Evolutionary conservation across 2,329 filamentous ascomycete species (phyloP), one percentile per base, ranked within the genome.

Genomic region (Thelonectria discophora): DNA sequence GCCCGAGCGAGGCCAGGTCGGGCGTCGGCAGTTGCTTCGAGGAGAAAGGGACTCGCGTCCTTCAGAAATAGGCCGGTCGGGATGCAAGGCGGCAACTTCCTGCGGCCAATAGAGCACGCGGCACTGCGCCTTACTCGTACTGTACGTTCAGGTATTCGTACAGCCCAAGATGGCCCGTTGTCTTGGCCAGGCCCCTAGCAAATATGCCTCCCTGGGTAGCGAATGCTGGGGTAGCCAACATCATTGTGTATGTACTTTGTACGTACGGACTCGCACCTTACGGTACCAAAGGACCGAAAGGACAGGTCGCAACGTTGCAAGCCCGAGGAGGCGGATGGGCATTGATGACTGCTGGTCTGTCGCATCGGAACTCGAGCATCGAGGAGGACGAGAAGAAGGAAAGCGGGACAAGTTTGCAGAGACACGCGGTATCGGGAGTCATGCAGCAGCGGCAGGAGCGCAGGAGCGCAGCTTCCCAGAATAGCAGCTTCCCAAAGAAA

Each of bases 1-100:
- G 54, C 39, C 47, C 21, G 45, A 40, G 11, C 20, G 47, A 55
- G 43, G 34, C 51, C 18, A 51, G 27, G 20, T 27, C 46, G 47
- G 58, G 11, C 52, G 34, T 39, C 40, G 52, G 46, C 39, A 49
- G 15, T 27, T 50, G 17, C 47, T 24, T 27, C 32, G 37, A 42
- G 49, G 45, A 21, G 37, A 20, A 45, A 51, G 20, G 46, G 51
- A 39, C 46, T 50, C 54, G 39, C 54, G 21, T 37, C 52, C 24
- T 17, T 15, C 32, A 32, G 18, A 47, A 47, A 27, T n/a, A 47
- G 45, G 27, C 45, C 45, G 32, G 45, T 47, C 45, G 45, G 45
- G 15, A 27, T 30, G 45, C 24, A 47, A 11, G 17, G 45, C 24
- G 11, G 7, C 8, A 17, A n/a, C 20, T n/a, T 30, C 45, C 21